Evolutionary conservation across 805 yeast genomes (phyloP).

Genomic region (Kuraishia hungarica): DNA sequence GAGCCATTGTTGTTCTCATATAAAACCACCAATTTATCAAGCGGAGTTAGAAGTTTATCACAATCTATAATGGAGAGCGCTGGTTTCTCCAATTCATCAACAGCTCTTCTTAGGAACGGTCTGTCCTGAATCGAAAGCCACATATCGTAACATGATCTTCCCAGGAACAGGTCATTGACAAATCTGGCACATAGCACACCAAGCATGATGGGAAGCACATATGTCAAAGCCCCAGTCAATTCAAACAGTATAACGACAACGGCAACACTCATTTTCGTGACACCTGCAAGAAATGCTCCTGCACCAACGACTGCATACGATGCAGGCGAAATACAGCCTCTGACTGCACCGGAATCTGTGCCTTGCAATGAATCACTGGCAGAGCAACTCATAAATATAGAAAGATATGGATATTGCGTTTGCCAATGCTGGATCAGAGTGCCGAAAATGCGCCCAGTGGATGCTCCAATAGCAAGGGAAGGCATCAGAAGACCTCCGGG

Average conservation of each 20-base stretch:
- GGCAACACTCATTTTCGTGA: constrained; percentile 71
- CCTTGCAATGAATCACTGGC: constrained; percentile 13
- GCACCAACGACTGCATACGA: constrained; percentile 88
- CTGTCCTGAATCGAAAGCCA: constrained; percentile 35
- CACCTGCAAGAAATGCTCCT: constrained; percentile 73
- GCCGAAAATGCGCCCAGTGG: constrained; percentile 49
- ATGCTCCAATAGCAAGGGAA: constrained; percentile 53
- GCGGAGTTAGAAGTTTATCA: constrained; percentile 25
- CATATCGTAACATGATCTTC: constrained; percentile 56
- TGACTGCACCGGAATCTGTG: constrained; percentile 5
- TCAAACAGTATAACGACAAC: constrained; percentile 78
- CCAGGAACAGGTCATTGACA: constrained; percentile 54
- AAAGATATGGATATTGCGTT: constrained; percentile 22
- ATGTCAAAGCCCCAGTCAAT: constrained; percentile 77
- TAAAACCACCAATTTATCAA: constrained; percentile 19
- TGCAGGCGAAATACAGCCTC: constrained; percentile 67
- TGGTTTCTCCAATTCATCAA: constrained; percentile 22
- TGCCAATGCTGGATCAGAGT: constrained; percentile 42
- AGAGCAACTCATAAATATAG: constrained; percentile 30
- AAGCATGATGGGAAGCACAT: constrained; percentile 79
- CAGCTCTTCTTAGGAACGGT: constrained; percentile 32
- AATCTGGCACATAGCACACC: constrained; percentile 72
- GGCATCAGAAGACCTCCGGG: constrained; percentile 68
- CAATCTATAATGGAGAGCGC: constrained; percentile 30
- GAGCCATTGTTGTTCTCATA: constrained; percentile 21